Conservation (phyloP, 2,329 filamentous ascomycete genomes). For the Sclerotinia trifoliorum region DNA sequence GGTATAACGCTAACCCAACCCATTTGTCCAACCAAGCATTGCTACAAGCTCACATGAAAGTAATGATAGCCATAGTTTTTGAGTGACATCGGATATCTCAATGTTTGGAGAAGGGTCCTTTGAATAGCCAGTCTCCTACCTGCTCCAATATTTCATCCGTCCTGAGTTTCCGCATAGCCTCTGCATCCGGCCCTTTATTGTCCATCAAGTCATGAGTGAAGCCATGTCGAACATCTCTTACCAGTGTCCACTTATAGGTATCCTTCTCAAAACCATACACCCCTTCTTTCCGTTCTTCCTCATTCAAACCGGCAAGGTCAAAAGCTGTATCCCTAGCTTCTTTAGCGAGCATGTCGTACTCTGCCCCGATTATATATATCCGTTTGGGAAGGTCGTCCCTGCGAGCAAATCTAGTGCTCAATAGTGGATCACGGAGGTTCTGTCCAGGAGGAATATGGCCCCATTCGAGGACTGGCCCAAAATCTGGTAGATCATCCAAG, state of each 20-base stretch:
- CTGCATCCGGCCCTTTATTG: slow-evolving; percentile 23
- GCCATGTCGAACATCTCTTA: slow-evolving; percentile 27
- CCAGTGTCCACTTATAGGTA: slow-evolving; percentile 28
- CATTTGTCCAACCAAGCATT: neutral
- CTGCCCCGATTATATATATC: slow-evolving; percentile 28
- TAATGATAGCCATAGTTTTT: neutral
- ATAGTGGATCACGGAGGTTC: slow-evolving; percentile 32
- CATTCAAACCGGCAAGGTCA: slow-evolving; percentile 25
- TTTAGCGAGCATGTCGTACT: slow-evolving; percentile 29
- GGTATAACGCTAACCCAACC: neutral
- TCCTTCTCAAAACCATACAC: slow-evolving; percentile 29
- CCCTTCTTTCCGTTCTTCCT: slow-evolving; percentile 18
- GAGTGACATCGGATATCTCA: neutral
- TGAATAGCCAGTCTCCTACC: slow-evolving; percentile 29
- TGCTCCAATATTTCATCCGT: slow-evolving; percentile 25
- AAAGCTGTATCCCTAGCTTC: slow-evolving; percentile 28
- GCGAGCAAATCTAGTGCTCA: slow-evolving; percentile 32
- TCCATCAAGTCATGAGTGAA: slow-evolving; percentile 31
- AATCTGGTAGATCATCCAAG: slow-evolving; percentile 26
- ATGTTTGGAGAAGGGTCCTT: slow-evolving; percentile 26
- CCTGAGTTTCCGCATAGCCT: slow-evolving; percentile 23
- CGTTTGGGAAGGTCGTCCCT: slow-evolving; percentile 31
- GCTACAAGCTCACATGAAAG: neutral
- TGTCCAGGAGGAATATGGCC: slow-evolving; percentile 33
- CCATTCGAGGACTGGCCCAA: slow-evolving; percentile 31